Conservation (phyloP, 345 rosid species). For the Luvunga scandens region DNA sequence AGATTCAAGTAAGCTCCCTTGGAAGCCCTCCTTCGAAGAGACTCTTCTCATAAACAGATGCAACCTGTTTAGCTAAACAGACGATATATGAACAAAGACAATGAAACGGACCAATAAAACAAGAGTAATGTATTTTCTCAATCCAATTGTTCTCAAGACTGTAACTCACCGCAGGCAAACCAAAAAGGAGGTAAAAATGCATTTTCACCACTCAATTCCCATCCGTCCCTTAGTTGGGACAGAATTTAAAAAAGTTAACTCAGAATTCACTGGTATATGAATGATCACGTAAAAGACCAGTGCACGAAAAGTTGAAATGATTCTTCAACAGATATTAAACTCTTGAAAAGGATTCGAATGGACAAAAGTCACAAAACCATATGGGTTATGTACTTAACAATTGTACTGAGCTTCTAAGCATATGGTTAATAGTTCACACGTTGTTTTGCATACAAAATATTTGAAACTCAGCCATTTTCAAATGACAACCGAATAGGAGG, state of each 20-base stretch:
- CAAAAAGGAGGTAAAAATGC: not conserved
- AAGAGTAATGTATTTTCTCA: not conserved
- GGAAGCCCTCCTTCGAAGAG: too few relatives aligned
- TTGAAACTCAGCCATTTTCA: not conserved
- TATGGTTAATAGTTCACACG: not conserved
- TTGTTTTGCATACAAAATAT: conserved; percentile 3
- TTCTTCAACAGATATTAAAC: not conserved
- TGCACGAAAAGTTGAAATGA: too few relatives aligned
- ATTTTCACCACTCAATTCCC: not conserved
- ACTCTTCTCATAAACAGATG: too few relatives aligned
- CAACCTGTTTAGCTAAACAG: not conserved
- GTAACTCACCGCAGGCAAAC: too few relatives aligned
- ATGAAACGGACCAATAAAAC: not conserved
- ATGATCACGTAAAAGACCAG: not conserved
- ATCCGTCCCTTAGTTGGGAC: not conserved
- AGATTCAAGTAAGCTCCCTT: too few relatives aligned
- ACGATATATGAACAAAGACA: not conserved
- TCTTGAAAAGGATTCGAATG: not conserved
- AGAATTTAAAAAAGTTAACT: not conserved
- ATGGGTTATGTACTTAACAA: not conserved
- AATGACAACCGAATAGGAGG: not conserved
- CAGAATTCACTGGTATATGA: not conserved
- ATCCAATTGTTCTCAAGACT: not conserved
- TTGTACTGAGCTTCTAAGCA: not conserved
- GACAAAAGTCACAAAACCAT: not conserved